These are phyloP conservation scores for Annulohypoxylon truncatum DNA, from an alignment of 2,329 filamentous ascomycete species.

Conservation along the genomic window DNA sequence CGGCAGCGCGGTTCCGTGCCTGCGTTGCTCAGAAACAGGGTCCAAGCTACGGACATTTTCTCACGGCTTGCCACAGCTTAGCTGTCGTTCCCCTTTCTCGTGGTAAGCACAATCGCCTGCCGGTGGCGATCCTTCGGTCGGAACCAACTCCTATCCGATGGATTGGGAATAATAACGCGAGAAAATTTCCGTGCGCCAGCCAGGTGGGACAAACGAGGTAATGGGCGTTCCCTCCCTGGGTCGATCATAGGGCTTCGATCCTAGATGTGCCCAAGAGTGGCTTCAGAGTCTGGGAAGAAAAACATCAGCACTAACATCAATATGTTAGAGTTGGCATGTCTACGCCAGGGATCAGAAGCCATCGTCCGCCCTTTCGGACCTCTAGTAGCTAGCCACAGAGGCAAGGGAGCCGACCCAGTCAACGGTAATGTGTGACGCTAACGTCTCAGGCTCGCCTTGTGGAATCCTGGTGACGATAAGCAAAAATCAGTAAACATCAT, in stretches of 20 bases:
- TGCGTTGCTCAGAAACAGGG: slow-evolving; percentile 14
- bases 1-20: slow-evolving; percentile 30
- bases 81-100: slow-evolving; percentile 22
- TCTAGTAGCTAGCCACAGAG: slow-evolving; percentile 26
- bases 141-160: slow-evolving; percentile 23
- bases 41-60: slow-evolving; percentile 20
- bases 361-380: slow-evolving; percentile 27
- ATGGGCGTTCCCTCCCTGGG: slow-evolving; percentile 10
- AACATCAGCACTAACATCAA: slow-evolving; percentile 15
- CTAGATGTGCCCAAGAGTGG: slow-evolving; percentile 1
- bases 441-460: slow-evolving; percentile 21
- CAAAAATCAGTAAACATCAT: slow-evolving; percentile 8
- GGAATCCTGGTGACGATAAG: slow-evolving; percentile 13
- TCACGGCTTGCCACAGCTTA: slow-evolving; percentile 11
- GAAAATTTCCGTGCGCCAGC: slow-evolving; percentile 25
- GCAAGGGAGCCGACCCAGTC: slow-evolving; percentile 29
- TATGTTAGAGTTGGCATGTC: slow-evolving; percentile 19
- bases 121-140: slow-evolving; percentile 9
- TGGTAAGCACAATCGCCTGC: slow-evolving; percentile 6
- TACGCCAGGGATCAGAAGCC: slow-evolving; percentile 30
- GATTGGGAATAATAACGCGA: slow-evolving; percentile 27
- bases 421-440: slow-evolving; percentile 33
- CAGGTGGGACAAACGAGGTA: slow-evolving; percentile 13
- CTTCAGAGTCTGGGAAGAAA: slow-evolving; percentile 10
- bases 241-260: slow-evolving; percentile 29